phyloP scores from a whole-genome alignment of 805 yeast species.

The Kregervanrija pseudodelftensis region DNA sequence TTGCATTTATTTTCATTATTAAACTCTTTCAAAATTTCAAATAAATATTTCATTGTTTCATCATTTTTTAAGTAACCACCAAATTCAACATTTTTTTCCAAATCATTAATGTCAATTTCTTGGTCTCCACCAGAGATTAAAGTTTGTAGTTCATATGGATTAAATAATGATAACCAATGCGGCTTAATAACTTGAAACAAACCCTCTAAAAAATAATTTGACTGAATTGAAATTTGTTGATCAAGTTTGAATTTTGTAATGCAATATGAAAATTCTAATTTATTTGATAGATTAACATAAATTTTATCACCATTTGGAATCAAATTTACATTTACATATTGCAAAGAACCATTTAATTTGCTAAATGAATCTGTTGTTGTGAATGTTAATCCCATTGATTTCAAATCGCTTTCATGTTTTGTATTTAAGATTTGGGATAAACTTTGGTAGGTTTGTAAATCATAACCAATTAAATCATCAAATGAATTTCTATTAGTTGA shows the following conservation, averaged over 20 bases:
- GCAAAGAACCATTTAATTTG: conserved; percentile 8
- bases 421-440: conserved; percentile 55
- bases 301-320: conserved; percentile 50
- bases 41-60: conserved; percentile 56
- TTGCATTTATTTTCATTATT: conserved; percentile 51
- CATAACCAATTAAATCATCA: conserved; percentile 72
- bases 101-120: conserved; percentile 65
- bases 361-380: conserved; percentile 47
- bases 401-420: conserved; percentile 44
- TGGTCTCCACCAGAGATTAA: conserved; percentile 74
- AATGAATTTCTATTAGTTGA: conserved; percentile 47
- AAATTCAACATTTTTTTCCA: conserved; percentile 52
- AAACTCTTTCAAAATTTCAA: conserved; percentile 73
- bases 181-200: conserved; percentile 59
- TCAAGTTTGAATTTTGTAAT: conserved; percentile 77
- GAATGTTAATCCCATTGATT: conserved; percentile 57
- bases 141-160: conserved; percentile 74
- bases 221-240: conserved; percentile 48
- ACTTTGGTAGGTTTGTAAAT: conserved; percentile 55
- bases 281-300: conserved; percentile 54
- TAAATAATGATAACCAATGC: conserved; percentile 79
- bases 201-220: conserved; percentile 62
- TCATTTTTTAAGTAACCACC: conserved; percentile 56
- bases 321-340: conserved; percentile 45
- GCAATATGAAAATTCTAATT: conserved; percentile 66